Conservation (phyloP, 441 rosid species). For the Corymbia citriodora region DNA sequence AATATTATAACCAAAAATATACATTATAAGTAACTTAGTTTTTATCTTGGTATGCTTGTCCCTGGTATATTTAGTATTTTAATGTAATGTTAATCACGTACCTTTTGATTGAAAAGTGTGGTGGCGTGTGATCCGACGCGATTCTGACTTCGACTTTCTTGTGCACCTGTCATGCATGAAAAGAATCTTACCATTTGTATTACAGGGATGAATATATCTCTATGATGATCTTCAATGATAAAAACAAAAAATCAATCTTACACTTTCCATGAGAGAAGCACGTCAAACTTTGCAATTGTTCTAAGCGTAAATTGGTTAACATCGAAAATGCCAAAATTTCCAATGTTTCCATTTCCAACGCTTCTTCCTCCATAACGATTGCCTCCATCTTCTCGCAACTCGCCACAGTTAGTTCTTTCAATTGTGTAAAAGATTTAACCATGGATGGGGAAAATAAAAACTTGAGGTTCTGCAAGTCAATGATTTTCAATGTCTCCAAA, state of each 20-base stretch:
- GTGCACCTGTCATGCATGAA: too few relatives aligned
- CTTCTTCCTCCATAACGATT: not conserved
- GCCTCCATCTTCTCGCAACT: accelerated
- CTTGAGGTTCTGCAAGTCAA: accelerated
- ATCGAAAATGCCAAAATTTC: accelerated
- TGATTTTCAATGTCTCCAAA: not conserved
- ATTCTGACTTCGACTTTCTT: too few relatives aligned
- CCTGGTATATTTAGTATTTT: too few relatives aligned
- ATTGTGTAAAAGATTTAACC: not conserved
- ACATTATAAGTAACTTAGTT: too few relatives aligned
- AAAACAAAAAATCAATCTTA: too few relatives aligned
- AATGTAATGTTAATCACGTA: accelerated
- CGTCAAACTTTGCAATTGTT: accelerated
- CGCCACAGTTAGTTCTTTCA: accelerated
- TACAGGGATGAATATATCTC: accelerated
- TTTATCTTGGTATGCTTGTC: too few relatives aligned
- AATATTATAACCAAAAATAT: too few relatives aligned
- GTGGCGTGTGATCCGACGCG: accelerated
- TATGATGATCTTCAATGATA: too few relatives aligned
- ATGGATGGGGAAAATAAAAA: not conserved
- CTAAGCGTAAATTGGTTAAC: accelerated
- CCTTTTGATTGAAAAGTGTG: accelerated
- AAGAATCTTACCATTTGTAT: too few relatives aligned
- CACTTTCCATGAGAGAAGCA: too few relatives aligned
- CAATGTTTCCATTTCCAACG: too few relatives aligned